These are phyloP conservation scores for Hyphopichia buzzinii DNA, from an alignment of 1,139 yeast genomes.

Conservation along the genomic window DNA sequence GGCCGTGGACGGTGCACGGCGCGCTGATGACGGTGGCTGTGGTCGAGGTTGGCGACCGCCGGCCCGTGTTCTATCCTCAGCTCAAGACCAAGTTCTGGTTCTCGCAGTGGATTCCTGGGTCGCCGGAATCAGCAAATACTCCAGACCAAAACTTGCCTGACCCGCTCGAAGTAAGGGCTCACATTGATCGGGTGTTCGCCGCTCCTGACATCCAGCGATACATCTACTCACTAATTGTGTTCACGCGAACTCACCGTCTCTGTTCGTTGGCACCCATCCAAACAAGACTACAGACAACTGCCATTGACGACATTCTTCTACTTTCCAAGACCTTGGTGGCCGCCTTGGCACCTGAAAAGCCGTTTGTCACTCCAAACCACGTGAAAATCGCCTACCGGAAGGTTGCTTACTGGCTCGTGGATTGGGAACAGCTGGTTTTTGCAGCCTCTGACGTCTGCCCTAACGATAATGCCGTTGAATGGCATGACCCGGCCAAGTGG, in stretches of 20 bases:
- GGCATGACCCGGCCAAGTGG: too few species aligned
- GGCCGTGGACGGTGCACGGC: not conserved
- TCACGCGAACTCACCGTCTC: constrained; percentile 40
- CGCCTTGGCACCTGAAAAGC: constrained; percentile 6
- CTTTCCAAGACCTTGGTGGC: constrained; percentile 27
- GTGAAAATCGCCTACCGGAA: constrained; percentile 42
- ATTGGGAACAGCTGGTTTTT: constrained; percentile 35
- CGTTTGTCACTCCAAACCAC: constrained; percentile 38
- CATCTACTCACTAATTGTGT: constrained; percentile 38
- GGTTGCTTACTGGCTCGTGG: constrained; percentile 47
- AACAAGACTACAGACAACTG: constrained; percentile 33
- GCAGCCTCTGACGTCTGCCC: too few species aligned
- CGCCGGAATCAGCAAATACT: not conserved
- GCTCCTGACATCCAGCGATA: constrained; percentile 40
- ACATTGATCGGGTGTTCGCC: constrained; percentile 20
- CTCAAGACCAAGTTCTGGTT: constrained; percentile 44
- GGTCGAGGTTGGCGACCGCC: constrained; percentile 14
- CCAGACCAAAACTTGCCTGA: constrained; percentile 6
- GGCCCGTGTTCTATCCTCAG: constrained; percentile 22
- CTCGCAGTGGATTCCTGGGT: constrained; percentile 11
- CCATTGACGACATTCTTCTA: constrained; percentile 26
- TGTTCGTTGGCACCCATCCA: constrained; percentile 38
- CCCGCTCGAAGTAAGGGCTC: constrained; percentile 7
- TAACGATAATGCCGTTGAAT: constrained; percentile 2
- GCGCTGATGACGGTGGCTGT: constrained; percentile 10